phyloP scores from a whole-genome alignment of 345 rosid genomes.

The Citrus reticulata region DNA sequence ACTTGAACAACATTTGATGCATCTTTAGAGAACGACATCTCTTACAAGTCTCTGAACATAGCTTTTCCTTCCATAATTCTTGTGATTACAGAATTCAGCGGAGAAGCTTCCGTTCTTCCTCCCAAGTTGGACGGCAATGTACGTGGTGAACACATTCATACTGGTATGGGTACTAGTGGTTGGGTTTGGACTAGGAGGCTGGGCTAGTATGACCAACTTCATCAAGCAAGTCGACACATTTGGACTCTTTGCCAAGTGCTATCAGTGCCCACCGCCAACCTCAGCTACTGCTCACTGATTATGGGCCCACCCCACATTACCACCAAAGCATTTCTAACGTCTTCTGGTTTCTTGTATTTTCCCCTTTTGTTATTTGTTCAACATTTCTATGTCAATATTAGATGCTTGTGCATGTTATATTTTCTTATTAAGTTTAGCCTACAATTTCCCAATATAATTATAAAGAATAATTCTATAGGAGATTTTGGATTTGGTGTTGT shows the following conservation, averaged over 20 bases:
- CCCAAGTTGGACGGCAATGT: constrained; percentile 76
- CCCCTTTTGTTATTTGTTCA: constrained; percentile 5
- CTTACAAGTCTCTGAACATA: neutral
- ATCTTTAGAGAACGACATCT: neutral
- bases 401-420: neutral
- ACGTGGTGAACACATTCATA: constrained; percentile 45
- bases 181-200: constrained; percentile 84
- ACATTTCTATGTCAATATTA: neutral
- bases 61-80: neutral
- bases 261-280: constrained; percentile 57
- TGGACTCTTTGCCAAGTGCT: constrained; percentile 87
- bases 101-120: constrained; percentile 68
- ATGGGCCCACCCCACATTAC: neutral
- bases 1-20: neutral
- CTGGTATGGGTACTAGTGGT: constrained; percentile 66
- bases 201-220: constrained; percentile 86
- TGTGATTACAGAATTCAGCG: constrained; percentile 50
- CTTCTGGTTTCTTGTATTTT: constrained; percentile 11
- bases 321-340: neutral
- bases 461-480: neutral
- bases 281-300: constrained; percentile 30
- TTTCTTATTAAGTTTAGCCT: neutral
- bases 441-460: neutral
- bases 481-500: neutral
- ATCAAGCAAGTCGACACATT: constrained; percentile 75